Base-by-base conservation (phyloP, 2,329 filamentous ascomycete species). In the Exophiala phaeomuriformis region DNA sequence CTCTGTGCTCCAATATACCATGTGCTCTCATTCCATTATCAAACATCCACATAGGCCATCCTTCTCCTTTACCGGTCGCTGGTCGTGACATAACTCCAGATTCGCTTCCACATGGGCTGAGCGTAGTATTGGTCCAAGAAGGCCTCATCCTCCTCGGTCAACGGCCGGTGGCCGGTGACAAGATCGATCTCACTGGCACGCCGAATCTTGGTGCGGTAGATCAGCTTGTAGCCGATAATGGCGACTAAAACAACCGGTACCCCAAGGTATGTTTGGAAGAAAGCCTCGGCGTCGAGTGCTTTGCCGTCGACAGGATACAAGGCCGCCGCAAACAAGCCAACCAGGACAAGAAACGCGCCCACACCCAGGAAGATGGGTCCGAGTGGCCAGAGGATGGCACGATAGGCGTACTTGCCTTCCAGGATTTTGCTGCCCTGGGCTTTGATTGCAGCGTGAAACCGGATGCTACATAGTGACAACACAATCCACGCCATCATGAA, bases 391-490 rank as follows among this genome's bases (percentile, higher is more conserved):
- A 58, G 5, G 4, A 31, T 42, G 1, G 12, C 27, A 29, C 39
- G 19, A 8, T 31, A 49, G 5, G 35, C 47, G 67, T 41, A 41
- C 37, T 42, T 19, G 1, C 8, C 12, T 10, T 10, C 8, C 29
- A 41, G 5, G 6, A 42, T 2, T 8, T 7, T 46, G 43, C 29
- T 30, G n/a, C 27, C 27, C 4, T 46, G 43, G n/a, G 86, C 57
- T 80, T n/a, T 72, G 65, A 47, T 74, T 76, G 88, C 88, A 93
- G 27, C 83, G 58, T 90, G 88, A 78, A 95, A 95, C 52, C 90
- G 88, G 65, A 95, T 93, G 71, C 95, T 90, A 32, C 32, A 43
- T 40, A 49, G 33, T 6, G 52, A 19, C 32, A 54, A 32, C 27
- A 49, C 35, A 33, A 54, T 27, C 85, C 85, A 90, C 28, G 85